Base-by-base conservation (phyloP, 495 filamentous ascomycete genomes). In the Aspergillus panamensis region DNA sequence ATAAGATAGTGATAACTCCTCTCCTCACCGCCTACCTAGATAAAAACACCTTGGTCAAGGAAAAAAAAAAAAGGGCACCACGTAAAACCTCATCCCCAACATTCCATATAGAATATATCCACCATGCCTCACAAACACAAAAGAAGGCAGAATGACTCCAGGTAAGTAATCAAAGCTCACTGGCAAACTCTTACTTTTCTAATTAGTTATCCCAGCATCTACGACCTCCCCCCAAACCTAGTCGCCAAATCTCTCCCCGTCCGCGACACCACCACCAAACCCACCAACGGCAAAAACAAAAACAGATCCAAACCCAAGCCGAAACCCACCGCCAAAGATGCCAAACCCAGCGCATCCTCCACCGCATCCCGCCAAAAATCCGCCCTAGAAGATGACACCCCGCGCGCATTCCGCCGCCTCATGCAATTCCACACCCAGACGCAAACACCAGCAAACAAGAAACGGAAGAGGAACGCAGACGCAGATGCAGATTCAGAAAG, bases 101-200 rank as follows among this genome's bases (percentile, higher is more conserved):
- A 19, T 20, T 17, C 29, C 59, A n/a, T 31, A n/a, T 19, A 51
- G n/a, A 33, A 16, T 19, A 32, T n/a, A 51, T 16, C 54, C 70
- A 79, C 43, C 53, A 94, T 94, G 90, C 90, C 90, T 75, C 89
- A 92, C 78, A 94, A 93, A 71, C 89, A 94, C 69, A 91, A 87
- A 68, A 48, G 80, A 77, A 66, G 82, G 69, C 66, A 83, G 57
- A 81, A 82, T 54, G 79, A 66, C 52, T 52, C 72, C 40, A 55
- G 62, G 73, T 81, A 75, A 64, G 72, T 21, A 32, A 32, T 10
- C 1, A 16, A 4, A 32, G 13, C 35, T 7, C 17, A 16, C 39
- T 21, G n/a, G n/a, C n/a, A n/a, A 48, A 4, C 19, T 20, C 40
- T 9, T 42, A 21, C 17, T 20, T 48, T 48, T 39, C 32, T 37